Conservation (phyloP, 768 basidiomycete genomes). For the Boletales sp. region DNA sequence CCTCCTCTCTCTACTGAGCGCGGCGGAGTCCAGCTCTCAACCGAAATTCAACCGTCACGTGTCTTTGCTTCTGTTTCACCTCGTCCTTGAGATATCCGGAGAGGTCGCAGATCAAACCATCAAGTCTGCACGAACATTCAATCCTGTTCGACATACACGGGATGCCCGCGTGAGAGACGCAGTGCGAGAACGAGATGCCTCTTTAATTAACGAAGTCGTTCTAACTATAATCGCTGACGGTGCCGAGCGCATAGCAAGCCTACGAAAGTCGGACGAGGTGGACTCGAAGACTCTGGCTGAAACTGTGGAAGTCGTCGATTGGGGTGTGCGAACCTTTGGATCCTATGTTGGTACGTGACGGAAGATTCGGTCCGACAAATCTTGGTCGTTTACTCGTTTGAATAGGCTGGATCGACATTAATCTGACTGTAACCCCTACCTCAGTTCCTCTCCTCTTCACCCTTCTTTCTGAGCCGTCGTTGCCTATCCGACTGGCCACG, state of each 20-base stretch:
- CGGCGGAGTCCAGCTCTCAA: conserved; percentile 51
- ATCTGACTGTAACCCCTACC: conserved; percentile 86
- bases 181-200: conserved; percentile 87
- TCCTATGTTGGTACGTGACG: conserved; percentile 85
- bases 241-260: conserved; percentile 50
- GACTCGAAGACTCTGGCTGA: conserved; percentile 54
- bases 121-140: conserved; percentile 79
- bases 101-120: conserved; percentile 97
- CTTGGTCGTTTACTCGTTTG: background rate
- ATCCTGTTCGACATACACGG: conserved; percentile 64
- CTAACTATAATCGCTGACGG: conserved; percentile 77
- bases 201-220: conserved; percentile 81
- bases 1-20: conserved; percentile 69
- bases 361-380: background rate
- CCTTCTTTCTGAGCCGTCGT: conserved; percentile 71
- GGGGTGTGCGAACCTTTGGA: conserved; percentile 88
- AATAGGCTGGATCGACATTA: conserved; percentile 96
- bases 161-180: conserved; percentile 87
- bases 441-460: conserved; percentile 84
- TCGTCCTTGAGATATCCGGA: conserved; percentile 91
- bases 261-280: conserved; percentile 43
- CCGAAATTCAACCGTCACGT: conserved; percentile 78
- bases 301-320: conserved; percentile 78
- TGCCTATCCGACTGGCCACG: conserved; percentile 81
- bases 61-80: conserved; percentile 84